Base-by-base conservation (phyloP, 1,284 basidiomycete genomes). In the Vanrija sp. region DNA sequence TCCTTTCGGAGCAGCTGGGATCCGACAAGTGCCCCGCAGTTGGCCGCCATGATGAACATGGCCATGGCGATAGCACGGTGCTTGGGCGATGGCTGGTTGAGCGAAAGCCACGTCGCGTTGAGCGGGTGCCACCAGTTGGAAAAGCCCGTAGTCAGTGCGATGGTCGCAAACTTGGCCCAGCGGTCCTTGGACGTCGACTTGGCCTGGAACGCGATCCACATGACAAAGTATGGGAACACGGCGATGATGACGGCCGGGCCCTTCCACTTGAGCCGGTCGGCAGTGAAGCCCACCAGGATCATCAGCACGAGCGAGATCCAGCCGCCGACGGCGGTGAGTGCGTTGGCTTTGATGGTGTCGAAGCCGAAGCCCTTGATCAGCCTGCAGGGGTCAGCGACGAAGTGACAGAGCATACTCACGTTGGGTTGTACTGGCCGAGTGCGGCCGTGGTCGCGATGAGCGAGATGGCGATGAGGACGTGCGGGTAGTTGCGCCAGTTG, bases 271-370 rank as follows among this genome's bases (percentile, higher is more conserved):
- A 58, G 26, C 5, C 45, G 50, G 54, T 64, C 64, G 46, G 3
- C 40, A n/a, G 51, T 14, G 48, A 54, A 67, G 38, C 64, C 61
- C 21, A 60, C 52, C 3, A 43, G 34, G 45, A 67, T 40, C 43
- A 52, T 51, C 16, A 53, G 28, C 39, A 65, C 19, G 28, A 66
- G 38, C 1, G 38, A 34, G 39, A 60, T 43, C 65, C 66, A 70
- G 16, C 63, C 63, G 5, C 58, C 56, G 14, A 68, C 65, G 2
- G 67, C 67, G 7, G 67, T 61, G 9, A 67, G 52, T 6, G 63
- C 64, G 49, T 71, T 71, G 23, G 66, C 63, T 15, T 58, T 59
- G 51, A 68, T 55, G 7, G 94, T 64, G 26, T 58, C 60, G 51
- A 69, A 73, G 12, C 63, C 62, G 46, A 72, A 71, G 16, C 63